phyloP scores from a whole-genome alignment of 345 rosid species.

The Sonneratia caseolaris region DNA sequence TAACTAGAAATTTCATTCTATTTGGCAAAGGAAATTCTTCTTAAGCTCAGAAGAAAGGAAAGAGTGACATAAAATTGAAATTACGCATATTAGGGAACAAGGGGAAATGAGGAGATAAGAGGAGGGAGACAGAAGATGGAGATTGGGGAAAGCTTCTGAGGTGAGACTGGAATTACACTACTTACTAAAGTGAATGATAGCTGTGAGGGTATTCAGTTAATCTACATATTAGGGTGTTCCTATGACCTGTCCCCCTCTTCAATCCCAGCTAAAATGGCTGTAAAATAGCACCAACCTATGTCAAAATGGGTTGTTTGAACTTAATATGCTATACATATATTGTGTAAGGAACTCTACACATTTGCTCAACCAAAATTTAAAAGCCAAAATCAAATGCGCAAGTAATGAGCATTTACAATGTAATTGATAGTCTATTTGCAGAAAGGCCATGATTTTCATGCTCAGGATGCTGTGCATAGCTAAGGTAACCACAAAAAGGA shows the following conservation, averaged over 20 bases:
- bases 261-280: too few species aligned
- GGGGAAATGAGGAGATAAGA: conserved; percentile 1
- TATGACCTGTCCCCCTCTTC: too few species aligned
- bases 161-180: not conserved
- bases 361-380: not conserved
- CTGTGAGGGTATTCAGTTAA: not conserved
- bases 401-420: not conserved
- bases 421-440: not conserved
- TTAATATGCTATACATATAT: too few species aligned
- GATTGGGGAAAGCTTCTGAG: not conserved
- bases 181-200: not conserved
- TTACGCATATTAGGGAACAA: not conserved
- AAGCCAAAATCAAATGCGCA: not conserved
- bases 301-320: not conserved
- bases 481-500: conserved; percentile 3
- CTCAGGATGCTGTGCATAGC: not conserved
- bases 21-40: too few species aligned
- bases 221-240: not conserved
- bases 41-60: not conserved
- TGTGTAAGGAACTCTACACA: not conserved
- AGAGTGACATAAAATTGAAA: not conserved
- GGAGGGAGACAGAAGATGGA: not conserved
- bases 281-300: too few species aligned
- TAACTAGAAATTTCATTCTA: too few species aligned
- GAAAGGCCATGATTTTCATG: not conserved